phyloP scores from a whole-genome alignment of 2,329 filamentous ascomycete species.

The Aspergillus cejpii region DNA sequence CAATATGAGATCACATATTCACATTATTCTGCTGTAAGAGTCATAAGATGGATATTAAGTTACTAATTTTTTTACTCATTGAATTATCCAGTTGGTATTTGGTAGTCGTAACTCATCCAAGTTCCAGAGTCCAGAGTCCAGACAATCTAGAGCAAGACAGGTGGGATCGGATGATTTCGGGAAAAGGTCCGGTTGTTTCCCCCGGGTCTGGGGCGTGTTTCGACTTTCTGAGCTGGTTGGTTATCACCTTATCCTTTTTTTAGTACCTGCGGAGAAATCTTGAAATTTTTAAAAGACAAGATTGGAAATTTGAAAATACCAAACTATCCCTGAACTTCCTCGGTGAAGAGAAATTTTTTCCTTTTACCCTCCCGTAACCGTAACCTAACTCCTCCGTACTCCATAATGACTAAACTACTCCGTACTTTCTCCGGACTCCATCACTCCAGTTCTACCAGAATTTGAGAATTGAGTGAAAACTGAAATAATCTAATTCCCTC shows the following conservation, averaged over 20 bases:
- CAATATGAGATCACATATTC: conserved; percentile 7
- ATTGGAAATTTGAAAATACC: too few relatives aligned
- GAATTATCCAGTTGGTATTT: too few relatives aligned
- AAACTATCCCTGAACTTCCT: conserved; percentile 17
- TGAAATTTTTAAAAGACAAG: too few relatives aligned
- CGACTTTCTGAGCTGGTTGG: conserved; percentile 8
- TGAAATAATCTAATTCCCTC: conserved; percentile 19
- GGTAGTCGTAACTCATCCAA: too few relatives aligned
- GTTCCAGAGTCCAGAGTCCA: not conserved
- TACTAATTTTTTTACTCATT: too few relatives aligned
- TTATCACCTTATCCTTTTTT: conserved; percentile 2
- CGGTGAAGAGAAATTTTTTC: conserved; percentile 15
- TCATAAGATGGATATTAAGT: too few relatives aligned
- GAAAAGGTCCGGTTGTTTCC: conserved; percentile 12
- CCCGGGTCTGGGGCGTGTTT: conserved; percentile 6
- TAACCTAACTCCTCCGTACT: not conserved
- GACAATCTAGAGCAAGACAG: not conserved
- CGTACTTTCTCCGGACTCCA: not conserved
- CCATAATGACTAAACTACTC: not conserved
- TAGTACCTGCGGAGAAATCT: conserved; percentile 15
- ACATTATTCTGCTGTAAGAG: too few relatives aligned
- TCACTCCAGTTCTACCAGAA: too few relatives aligned
- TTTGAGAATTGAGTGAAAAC: too few relatives aligned
- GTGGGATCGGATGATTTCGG: conserved; percentile 19
- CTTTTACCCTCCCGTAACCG: not conserved